These are phyloP conservation scores for Leishmania tarentolae DNA, from an alignment of 208 protist species.

Conservation along the genomic window DNA sequence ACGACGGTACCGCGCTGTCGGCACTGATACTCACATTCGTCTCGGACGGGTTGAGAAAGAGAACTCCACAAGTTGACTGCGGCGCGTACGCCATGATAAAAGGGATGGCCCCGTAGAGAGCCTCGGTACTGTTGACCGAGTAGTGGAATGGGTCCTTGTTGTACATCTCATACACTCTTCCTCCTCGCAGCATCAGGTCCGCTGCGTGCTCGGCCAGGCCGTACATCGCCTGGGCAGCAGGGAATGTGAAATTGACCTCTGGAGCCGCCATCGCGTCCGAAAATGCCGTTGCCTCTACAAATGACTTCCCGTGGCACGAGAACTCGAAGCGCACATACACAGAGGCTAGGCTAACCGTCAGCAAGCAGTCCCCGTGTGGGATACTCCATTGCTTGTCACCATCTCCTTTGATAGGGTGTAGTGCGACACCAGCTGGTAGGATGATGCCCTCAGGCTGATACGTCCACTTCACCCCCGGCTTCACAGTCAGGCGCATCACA, in stretches of 20 bases:
- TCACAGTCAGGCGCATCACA: conserved; percentile 46
- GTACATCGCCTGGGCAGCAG: conserved; percentile 84
- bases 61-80: conserved; percentile 68
- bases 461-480: conserved; percentile 29
- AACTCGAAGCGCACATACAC: conserved; percentile 22
- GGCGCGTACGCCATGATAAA: conserved; percentile 92
- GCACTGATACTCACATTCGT: conserved; percentile 58
- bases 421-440: neutral
- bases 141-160: conserved; percentile 99
- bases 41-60: conserved; percentile 96
- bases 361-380: conserved; percentile 32
- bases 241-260: conserved; percentile 50
- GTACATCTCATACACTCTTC: conserved; percentile 94
- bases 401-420: conserved; percentile 1
- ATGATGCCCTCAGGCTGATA: conserved; percentile 45
- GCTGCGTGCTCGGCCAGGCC: conserved; percentile 97
- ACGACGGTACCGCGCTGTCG: conserved; percentile 40
- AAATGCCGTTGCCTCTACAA: conserved; percentile 18
- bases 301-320: conserved; percentile 14
- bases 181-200: conserved; percentile 78
- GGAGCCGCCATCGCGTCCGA: conserved; percentile 5
- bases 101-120: conserved; percentile 97
- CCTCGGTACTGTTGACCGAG: conserved; percentile 92
- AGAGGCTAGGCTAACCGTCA: conserved; percentile 9
- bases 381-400: conserved; percentile 17